phyloP scores from a whole-genome alignment of 805 yeast species.

The Candida palmyrensis region DNA sequence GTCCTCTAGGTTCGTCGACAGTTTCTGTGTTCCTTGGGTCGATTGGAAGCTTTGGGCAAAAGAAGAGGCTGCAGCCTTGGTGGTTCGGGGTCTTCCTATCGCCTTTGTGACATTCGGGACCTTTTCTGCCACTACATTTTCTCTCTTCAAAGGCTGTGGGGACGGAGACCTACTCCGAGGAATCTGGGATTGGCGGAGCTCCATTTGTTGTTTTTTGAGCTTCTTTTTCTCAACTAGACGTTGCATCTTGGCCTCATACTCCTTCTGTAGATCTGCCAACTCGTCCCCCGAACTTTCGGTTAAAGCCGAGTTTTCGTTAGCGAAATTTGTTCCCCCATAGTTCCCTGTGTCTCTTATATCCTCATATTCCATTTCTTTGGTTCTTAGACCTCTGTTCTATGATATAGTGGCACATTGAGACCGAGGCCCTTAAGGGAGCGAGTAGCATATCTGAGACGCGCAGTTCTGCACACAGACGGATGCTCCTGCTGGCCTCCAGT shows the following conservation, averaged over 20 bases:
- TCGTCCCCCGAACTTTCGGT: slow-evolving; percentile 38
- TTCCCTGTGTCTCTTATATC: slow-evolving; percentile 36
- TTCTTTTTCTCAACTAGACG: slow-evolving; percentile 10
- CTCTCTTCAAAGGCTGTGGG: no score
- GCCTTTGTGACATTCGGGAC: not conserved
- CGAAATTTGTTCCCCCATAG: no score
- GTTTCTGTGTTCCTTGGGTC: not conserved
- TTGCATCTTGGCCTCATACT: slow-evolving; percentile 23
- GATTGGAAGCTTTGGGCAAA: slow-evolving; percentile 1
- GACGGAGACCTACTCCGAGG: slow-evolving; percentile 10
- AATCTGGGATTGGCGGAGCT: slow-evolving; percentile 5
- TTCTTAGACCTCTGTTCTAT: not conserved
- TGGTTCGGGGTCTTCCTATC: not conserved
- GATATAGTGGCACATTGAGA: no score
- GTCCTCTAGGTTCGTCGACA: slow-evolving; percentile 10
- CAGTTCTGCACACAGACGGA: no score
- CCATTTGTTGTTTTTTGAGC: slow-evolving; percentile 6
- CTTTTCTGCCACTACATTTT: not conserved
- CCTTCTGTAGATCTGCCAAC: slow-evolving; percentile 32
- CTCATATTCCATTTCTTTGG: slow-evolving; percentile 6
- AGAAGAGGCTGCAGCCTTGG: not conserved
- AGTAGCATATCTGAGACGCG: no score
- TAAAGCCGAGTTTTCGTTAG: no score
- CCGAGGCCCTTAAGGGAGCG: no score
- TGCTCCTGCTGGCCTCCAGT: no score